Percentiles rank a stretch among this genome's conserved stretches.
These are phyloP conservation scores for Trypethelium eluteriae DNA, from an alignment of 495 filamentous ascomycete species.

Conservation along the genomic window DNA sequence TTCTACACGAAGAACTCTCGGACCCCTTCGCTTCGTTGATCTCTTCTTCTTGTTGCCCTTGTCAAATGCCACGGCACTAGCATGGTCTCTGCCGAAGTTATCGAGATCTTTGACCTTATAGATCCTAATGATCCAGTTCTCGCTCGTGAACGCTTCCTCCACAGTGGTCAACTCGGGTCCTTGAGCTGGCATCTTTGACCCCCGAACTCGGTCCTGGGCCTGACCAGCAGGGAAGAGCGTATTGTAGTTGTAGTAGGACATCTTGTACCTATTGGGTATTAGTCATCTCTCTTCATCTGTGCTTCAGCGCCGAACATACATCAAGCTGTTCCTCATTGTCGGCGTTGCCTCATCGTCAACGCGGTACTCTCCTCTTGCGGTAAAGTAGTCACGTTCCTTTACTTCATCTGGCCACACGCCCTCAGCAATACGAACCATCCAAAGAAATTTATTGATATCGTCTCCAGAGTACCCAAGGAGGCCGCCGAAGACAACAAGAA, in stretches of 20 bases:
- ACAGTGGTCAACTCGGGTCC: slow-evolving; percentile 80
- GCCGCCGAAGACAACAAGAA: slow-evolving; percentile 93
- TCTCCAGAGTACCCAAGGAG: slow-evolving; percentile 98
- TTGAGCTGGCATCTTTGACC: slow-evolving; percentile 68
- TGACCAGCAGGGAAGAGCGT: slow-evolving; percentile 85
- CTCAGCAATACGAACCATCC: slow-evolving; percentile 99
- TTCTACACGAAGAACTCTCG: slow-evolving; percentile 75
- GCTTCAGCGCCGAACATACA: slow-evolving; percentile 51
- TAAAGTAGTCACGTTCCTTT: slow-evolving; percentile 96
- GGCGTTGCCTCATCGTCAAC: slow-evolving; percentile 93
- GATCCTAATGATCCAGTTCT: slow-evolving; percentile 99
- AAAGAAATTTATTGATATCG: slow-evolving; percentile 99
- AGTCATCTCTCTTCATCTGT: slow-evolving; percentile 1
- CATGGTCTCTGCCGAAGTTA: slow-evolving; percentile 87
- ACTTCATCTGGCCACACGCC: slow-evolving; percentile 99
- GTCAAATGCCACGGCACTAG: slow-evolving; percentile 76
- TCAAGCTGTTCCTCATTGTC: slow-evolving; percentile 97
- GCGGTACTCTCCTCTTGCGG: slow-evolving; percentile 85
- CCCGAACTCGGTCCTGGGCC: slow-evolving; percentile 84
- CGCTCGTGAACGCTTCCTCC: slow-evolving; percentile 96
- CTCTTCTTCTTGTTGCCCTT: slow-evolving; percentile 93
- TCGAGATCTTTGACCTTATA: slow-evolving; percentile 99
- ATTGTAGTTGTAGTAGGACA: slow-evolving; percentile 99
- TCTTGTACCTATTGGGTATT: slow-evolving; percentile 81
- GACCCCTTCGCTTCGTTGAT: slow-evolving; percentile 66